Evolutionary conservation across 1,284 basidiomycete genomes (phyloP).

Genomic region (Moesziomyces globuligerus): DNA sequence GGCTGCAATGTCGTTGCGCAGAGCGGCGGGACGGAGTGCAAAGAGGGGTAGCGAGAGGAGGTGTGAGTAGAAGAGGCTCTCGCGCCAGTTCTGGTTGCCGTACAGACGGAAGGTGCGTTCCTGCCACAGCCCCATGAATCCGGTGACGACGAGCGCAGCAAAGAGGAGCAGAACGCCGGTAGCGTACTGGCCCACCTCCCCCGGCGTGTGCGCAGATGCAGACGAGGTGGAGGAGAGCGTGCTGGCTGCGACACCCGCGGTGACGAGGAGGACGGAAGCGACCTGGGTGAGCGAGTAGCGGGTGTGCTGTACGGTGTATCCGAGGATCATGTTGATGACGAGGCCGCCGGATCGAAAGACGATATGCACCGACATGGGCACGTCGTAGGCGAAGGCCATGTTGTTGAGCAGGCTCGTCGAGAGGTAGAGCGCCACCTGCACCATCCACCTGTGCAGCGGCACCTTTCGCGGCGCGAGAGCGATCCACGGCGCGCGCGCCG

Average conservation of each 20-base stretch:
- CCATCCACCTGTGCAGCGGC: slow-evolving; percentile 78
- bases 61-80: slow-evolving; percentile 84
- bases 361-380: slow-evolving; percentile 93
- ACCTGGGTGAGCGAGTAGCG: slow-evolving; percentile 52
- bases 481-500: background rate
- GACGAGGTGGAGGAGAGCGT: slow-evolving; percentile 75
- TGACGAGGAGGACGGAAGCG: slow-evolving; percentile 80
- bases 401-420: slow-evolving; percentile 87
- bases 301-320: slow-evolving; percentile 73
- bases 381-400: slow-evolving; percentile 81
- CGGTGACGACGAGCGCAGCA: slow-evolving; percentile 81
- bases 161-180: slow-evolving; percentile 80
- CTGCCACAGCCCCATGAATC: slow-evolving; percentile 85
- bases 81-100: slow-evolving; percentile 79
- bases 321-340: slow-evolving; percentile 80
- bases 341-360: slow-evolving; percentile 92
- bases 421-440: slow-evolving; percentile 86
- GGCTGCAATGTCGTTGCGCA: slow-evolving; percentile 26
- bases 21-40: slow-evolving; percentile 26
- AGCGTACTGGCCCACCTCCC: slow-evolving; percentile 70
- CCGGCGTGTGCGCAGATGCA: background rate
- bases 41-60: slow-evolving; percentile 80
- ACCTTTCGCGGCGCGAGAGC: slow-evolving; percentile 68
- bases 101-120: slow-evolving; percentile 81
- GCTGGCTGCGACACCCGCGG: slow-evolving; percentile 81